A percentile compares a stretch with the other conserved stretches of the same genome.
These are phyloP conservation scores for Artemisia annua DNA, from an alignment of 129 eudicot genomes.

Conservation along the genomic window DNA sequence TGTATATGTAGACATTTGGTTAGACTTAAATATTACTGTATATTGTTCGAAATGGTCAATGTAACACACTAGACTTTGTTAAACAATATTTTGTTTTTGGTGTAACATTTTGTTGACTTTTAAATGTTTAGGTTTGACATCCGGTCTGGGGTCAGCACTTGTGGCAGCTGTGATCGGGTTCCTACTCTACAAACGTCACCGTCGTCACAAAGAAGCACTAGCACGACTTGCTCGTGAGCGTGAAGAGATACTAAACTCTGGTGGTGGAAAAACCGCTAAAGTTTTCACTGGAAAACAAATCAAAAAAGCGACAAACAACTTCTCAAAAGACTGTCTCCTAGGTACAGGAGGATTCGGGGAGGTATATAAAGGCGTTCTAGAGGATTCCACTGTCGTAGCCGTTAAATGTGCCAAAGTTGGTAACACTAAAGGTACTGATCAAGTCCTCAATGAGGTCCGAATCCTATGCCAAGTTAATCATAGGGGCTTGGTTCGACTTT, in stretches of 20 bases:
- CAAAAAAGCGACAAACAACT: slow-evolving; percentile 75
- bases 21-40: not conserved
- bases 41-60: not conserved
- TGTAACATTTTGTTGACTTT: slow-evolving; percentile 15
- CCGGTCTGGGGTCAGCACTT: slow-evolving; percentile 61
- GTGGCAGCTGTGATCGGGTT: slow-evolving; percentile 47
- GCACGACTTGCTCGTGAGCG: slow-evolving; percentile 78
- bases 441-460: slow-evolving; percentile 84
- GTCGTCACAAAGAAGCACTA: slow-evolving; percentile 58
- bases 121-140: slow-evolving; percentile 54
- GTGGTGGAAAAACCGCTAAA: slow-evolving; percentile 76
- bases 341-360: slow-evolving; percentile 90
- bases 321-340: slow-evolving; percentile 70
- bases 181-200: slow-evolving; percentile 58
- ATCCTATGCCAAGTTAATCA: slow-evolving; percentile 91
- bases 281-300: slow-evolving; percentile 76
- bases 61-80: not conserved
- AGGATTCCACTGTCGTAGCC: slow-evolving; percentile 68
- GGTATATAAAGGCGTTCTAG: slow-evolving; percentile 66
- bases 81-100: not conserved
- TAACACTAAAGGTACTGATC: slow-evolving; percentile 83
- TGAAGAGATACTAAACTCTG: slow-evolving; percentile 80
- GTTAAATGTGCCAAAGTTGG: slow-evolving; percentile 95
- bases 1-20: not conserved
- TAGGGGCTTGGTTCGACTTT: slow-evolving; percentile 63